Evolutionary conservation across 2,329 filamentous ascomycete genomes (phyloP), one percentile per base, ranked within the genome.

Genomic region (Cytospora paraplurivora): DNA sequence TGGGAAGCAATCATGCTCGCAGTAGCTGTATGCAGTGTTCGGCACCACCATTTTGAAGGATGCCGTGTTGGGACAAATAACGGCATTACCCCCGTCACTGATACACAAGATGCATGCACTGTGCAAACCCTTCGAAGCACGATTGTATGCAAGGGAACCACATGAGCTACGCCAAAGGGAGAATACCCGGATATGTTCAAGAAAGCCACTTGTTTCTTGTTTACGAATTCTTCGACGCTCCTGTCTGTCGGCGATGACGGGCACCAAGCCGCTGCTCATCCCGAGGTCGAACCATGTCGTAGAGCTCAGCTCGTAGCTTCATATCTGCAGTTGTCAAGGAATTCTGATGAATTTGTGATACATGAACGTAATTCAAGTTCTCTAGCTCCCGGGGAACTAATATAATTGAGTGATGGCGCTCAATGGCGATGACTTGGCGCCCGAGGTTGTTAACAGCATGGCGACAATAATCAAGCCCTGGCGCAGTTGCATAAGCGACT

Each of bases 1-100:
- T 47, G n/a, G n/a, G 12, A 21, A 12, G 8, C 1, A 12, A 11
- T 6, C n/a, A n/a, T 21, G n/a, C 44, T 7, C 1, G n/a, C 11
- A 12, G 3, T 47, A 17, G 51, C 19, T 21, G n/a, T 34, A 55
- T 61, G 59, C 51, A 61, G 51, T 32, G 51, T 50, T 55, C 59
- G 59, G 59, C 59, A 50, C 38, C 13, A 17, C 13, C 17, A 35
- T 12, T 27, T 17, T 19, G n/a, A 12, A 21, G 44, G 13, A 19
- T 21, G 44, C 12, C 44, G 21, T 47, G n/a, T 21, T 21, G n/a
- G 27, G 44, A 21, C 44, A 21, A 10, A 11, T 19, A 47, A 47
- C 13, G 44, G 8, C 41, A 17, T 19, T 17, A n/a, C 17, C 41
- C 7, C 17, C 41, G 17, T n/a, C 7, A 19, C 15, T 7, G 7